Conservation (phyloP, 345 rosid species). For the Melaleuca quinquenervia region DNA sequence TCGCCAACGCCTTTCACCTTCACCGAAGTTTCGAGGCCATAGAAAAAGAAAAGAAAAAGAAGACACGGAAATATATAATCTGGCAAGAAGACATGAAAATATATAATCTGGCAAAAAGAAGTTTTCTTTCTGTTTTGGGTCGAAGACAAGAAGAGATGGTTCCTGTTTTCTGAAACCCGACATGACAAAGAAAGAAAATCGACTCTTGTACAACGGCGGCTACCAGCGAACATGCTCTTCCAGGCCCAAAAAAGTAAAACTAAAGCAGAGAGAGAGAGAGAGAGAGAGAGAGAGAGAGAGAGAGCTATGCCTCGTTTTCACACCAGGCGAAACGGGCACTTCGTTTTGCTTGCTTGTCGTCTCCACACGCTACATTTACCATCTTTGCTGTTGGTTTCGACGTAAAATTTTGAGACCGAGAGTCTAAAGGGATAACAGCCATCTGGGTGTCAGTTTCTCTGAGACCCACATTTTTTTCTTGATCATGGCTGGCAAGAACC, state of each 20-base stretch:
- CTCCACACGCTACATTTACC: not conserved
- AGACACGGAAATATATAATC: too few relatives aligned
- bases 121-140: too few relatives aligned
- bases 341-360: not conserved
- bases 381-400: not conserved
- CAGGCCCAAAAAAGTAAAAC: not conserved
- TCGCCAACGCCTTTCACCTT: not conserved
- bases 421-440: not conserved
- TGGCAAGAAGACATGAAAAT: too few relatives aligned
- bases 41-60: not conserved
- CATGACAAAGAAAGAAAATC: not conserved
- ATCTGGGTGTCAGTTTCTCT: not conserved
- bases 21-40: not conserved
- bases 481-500: constrained; percentile 17
- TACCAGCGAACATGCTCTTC: not conserved
- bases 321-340: not conserved
- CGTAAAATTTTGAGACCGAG: not conserved
- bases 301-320: not conserved
- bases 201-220: not conserved
- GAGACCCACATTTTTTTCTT: not conserved
- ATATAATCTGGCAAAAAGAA: not conserved
- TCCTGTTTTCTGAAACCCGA: not conserved
- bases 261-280: not conserved
- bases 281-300: not conserved
- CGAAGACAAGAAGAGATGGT: too few relatives aligned